Evolutionary conservation across 129 eudicot species (phyloP), one percentile per base, ranked within the genome.

Genomic region (Helianthus tuberosus): DNA sequence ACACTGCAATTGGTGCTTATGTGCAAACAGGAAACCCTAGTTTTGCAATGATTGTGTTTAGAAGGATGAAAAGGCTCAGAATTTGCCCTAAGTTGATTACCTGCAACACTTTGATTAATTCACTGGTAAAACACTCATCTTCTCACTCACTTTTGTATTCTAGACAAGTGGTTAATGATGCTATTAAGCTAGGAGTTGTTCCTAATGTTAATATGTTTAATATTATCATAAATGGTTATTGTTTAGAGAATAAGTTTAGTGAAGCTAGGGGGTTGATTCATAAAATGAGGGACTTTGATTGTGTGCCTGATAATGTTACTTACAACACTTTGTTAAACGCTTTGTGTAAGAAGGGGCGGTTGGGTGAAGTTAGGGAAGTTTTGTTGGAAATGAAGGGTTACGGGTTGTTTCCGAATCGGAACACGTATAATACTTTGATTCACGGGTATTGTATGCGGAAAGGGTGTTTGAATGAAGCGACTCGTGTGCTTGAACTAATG

Each of bases 361-460:
- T 90, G 78, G 77, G 60, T 50, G 90, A 86, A 6, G 86, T 84
- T 41, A 70, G 92, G 27, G 92, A 79, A 60, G 67, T 90, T 78
- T 79, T 93, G 71, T 10, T 62, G 44, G 93, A 88, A 39, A 88
- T 93, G 98, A 88, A 86, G 82, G 49, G 50, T 58, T 85, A 52
- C 61, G 91, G 96, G 13, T 67, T 93, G 67, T 63, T 70, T 13
- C 96, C 96, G 3, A 75, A 90, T 86, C 83, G 84, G 54, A 74
- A 77, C 57, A 93, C 98, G 1, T 93, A 88, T 76, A 90, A 88
- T 74, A 90, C 88, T 17, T 81, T 93, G 82, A 83, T 90, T 69
- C 68, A 78, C 77, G 95, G 89, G 63, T 90, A 86, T 68, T 93
- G 97, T 83, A 39, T 43, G 12, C 83, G 85, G 43, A 79, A 80